phyloP scores from a whole-genome alignment of 257 asterid genomes.

The Coffea canephora region DNA sequence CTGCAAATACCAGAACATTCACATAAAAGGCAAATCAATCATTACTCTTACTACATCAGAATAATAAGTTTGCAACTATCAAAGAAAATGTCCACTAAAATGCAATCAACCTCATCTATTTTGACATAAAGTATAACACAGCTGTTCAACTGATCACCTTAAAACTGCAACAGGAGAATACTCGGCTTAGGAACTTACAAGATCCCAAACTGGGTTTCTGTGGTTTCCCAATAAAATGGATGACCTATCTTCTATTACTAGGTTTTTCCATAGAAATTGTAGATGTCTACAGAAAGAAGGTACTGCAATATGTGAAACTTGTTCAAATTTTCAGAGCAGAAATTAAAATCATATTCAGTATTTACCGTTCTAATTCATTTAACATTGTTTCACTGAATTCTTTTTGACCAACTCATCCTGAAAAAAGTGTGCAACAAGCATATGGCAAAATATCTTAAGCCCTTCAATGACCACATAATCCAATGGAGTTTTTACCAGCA shows the following conservation, averaged over 20 bases:
- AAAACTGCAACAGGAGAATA: not conserved
- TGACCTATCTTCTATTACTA: not conserved
- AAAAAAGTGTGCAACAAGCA: not conserved
- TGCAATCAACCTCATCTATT: not conserved
- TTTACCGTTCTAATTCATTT: not conserved
- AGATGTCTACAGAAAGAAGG: not conserved
- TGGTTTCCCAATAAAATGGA: not conserved
- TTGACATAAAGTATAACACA: no score
- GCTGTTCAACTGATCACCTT: not conserved
- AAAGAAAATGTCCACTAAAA: not conserved
- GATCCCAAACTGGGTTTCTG: not conserved
- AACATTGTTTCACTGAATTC: not conserved
- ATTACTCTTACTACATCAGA: not conserved
- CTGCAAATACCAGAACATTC: not conserved
- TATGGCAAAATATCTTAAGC: not conserved
- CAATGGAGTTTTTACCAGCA: not conserved
- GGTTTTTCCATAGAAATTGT: not conserved
- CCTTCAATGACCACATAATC: not conserved
- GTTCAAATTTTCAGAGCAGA: not conserved
- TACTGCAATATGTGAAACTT: not conserved
- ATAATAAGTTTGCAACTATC: not conserved
- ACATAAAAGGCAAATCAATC: not conserved
- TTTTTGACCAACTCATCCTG: not conserved
- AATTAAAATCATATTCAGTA: not conserved
- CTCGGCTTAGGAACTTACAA: not conserved